Base-by-base conservation (phyloP, 2,329 filamentous ascomycete species). In the Achaetomium macrosporum region DNA sequence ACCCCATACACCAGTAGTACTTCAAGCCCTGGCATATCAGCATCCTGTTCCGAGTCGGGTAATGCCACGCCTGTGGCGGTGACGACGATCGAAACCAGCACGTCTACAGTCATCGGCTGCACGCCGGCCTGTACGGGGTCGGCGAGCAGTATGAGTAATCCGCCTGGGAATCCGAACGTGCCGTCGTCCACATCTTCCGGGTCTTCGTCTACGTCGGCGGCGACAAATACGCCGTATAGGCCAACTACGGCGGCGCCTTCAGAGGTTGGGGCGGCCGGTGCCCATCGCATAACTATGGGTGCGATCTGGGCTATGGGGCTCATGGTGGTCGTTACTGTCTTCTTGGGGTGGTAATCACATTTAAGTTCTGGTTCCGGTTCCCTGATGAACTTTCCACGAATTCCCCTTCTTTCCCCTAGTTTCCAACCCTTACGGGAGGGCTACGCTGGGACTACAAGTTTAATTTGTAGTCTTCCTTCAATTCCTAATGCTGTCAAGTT, bases 1-100 rank as follows among this genome's bases (percentile, higher is more conserved):
- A 52, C 36, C 6, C 57, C 60, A 1, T 63, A 57, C 20, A n/a
- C 16, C 31, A 25, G 29, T n/a, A 29, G 41, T 20, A 4, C 31
- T 8, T 15, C 35, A 13, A 8, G 3, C 16, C 11, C 36, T 17
- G 9, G 17, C 17, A 12, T n/a, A 9, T 25, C 42, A 5, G 15
- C 16, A 7, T 10, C 42, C 0, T 43, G 46, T 35, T 37, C 53
- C 5, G 43, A 44, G 20, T 20, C 50, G n/a, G 42, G 10, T 11
- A 30, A 30, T 16, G 41, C n/a, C 15, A 42, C 42, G 7, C 25
- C 19, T 5, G 35, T 15, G 3, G 16, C 47, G 30, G 17, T n/a
- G 10, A 37, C 45, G 40, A 42, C 44, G 8, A 47, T 44, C 2
- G 25, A 25, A 1, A 53, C 40, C 1, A 48, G 33, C 33, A 15